Base-by-base conservation (phyloP, 371 early-diverging fungal species). In the Mortierella sp. region DNA sequence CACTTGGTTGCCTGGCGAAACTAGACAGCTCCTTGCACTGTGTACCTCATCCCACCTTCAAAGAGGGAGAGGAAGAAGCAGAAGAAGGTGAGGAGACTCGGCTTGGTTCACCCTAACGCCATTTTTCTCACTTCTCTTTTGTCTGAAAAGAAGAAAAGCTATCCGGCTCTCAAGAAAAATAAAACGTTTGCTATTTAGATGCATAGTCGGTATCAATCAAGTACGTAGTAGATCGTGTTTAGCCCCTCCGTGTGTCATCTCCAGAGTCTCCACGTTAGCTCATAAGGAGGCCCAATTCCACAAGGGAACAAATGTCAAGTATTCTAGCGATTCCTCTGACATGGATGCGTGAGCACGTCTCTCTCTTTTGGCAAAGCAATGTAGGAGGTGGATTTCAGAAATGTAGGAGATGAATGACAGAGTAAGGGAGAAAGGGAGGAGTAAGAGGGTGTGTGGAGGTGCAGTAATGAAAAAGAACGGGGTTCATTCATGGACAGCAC, bases 141-240 rank as follows among this genome's bases (percentile, higher is more conserved):
- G 34, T 19, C 58, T 16, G 16, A 19, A 29, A 29, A 29, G 34
- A 6, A 14, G 1, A 29, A 13, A 31, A 29, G 34, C n/a, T 34
- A 34, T 16, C 34, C 61, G 19, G 61, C 61, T 61, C 61, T 61
- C 37, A 61, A 61, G 22, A 4, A 24, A 52, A 61, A 61, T 61
- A 61, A 61, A 37, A 34, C 37, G 61, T 37, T 37, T 61, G 61
- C 22, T 61, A 58, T 34, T 61, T 61, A 61, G 22, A 22, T 37
- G 61, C 61, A 61, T 61, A 34, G 61, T 61, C 61, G 37, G 61
- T 61, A 34, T 19, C 58, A 11, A 4, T 22, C 22, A 61, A 61
- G 34, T 48, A n/a, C 22, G 7, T 6, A 48, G 48, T 58, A 61
- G 61, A 37, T 22, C 37, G 61, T 22, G 61, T 61, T 61, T 61